Evolutionary conservation across 345 rosid genomes (phyloP).

Genomic region (Arabis alpina): DNA sequence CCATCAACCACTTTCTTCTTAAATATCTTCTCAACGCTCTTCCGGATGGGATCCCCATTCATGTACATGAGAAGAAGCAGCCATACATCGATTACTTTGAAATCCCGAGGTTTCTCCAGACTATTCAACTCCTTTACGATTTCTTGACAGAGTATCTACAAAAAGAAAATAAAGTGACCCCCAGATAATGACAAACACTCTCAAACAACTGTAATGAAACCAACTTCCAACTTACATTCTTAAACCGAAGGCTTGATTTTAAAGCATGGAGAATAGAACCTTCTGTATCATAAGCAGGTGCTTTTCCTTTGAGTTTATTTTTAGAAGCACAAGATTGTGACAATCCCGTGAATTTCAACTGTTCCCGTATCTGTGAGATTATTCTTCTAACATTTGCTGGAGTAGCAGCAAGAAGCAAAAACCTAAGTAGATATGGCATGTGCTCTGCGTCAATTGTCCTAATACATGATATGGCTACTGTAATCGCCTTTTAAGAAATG

Average conservation of each 20-base stretch:
- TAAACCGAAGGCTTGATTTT: slow-evolving; percentile 79
- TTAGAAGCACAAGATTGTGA: slow-evolving; percentile 50
- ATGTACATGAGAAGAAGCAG: slow-evolving; percentile 67
- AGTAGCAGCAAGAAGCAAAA: slow-evolving; percentile 79
- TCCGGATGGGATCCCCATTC: slow-evolving; percentile 65
- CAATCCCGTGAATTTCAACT: slow-evolving; percentile 66
- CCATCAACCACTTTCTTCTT: slow-evolving; percentile 75
- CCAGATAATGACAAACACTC: slow-evolving; percentile 19
- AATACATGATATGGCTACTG: slow-evolving; percentile 76
- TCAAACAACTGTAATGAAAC: slow-evolving; percentile 11
- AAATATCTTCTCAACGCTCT: slow-evolving; percentile 60
- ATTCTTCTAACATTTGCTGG: slow-evolving; percentile 68
- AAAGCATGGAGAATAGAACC: slow-evolving; percentile 75
- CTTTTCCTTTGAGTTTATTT: slow-evolving; percentile 69
- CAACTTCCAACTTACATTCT: slow-evolving; percentile 62
- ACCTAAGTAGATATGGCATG: slow-evolving; percentile 74
- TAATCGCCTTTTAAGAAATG: slow-evolving; percentile 55
- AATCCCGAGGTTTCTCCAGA: slow-evolving; percentile 72
- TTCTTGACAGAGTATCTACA: slow-evolving; percentile 79
- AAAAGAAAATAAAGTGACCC: slow-evolving; percentile 16
- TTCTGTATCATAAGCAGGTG: slow-evolving; percentile 52
- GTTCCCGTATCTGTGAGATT: slow-evolving; percentile 68
- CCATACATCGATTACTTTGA: slow-evolving; percentile 82
- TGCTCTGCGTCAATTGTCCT: slow-evolving; percentile 73
- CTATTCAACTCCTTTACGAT: slow-evolving; percentile 67